Percentiles rank a stretch among this genome's conserved stretches.
Evolutionary conservation across 2,329 filamentous ascomycete species (phyloP).

Genomic region (Ascochyta fabae): DNA sequence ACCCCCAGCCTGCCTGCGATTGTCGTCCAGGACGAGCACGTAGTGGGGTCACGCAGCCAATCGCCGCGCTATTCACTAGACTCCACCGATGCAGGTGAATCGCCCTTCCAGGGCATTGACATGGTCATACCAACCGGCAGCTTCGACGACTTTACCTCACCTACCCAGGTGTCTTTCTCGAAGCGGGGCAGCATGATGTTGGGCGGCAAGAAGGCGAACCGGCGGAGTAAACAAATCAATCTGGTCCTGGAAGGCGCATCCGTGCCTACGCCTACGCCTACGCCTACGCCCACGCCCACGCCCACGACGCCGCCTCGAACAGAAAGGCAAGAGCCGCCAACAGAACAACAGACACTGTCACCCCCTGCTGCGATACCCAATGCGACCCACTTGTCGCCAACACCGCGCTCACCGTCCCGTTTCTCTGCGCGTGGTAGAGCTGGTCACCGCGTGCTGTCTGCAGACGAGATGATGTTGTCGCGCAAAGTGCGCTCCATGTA

Average conservation of each 20-base stretch:
- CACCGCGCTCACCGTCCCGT: slow-evolving; percentile 47
- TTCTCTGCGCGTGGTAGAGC: slow-evolving; percentile 45
- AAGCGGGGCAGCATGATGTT: slow-evolving; percentile 66
- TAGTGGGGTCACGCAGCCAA: slow-evolving; percentile 18
- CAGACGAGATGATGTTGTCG: slow-evolving; percentile 68
- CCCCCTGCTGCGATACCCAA: slow-evolving; percentile 36
- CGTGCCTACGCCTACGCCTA: slow-evolving; percentile 8
- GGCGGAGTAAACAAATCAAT: slow-evolving; percentile 40
- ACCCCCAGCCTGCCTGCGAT: slow-evolving; percentile 55
- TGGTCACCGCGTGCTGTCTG: slow-evolving; percentile 61
- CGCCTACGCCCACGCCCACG: slow-evolving; percentile 11
- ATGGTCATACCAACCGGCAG: slow-evolving; percentile 62
- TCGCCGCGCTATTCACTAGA: slow-evolving; percentile 21
- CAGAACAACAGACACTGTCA: slow-evolving; percentile 26
- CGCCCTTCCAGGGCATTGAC: slow-evolving; percentile 56
- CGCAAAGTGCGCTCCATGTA: slow-evolving; percentile 70
- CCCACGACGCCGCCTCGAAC: slow-evolving; percentile 7
- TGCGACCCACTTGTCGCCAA: slow-evolving; percentile 34
- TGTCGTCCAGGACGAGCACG: slow-evolving; percentile 51
- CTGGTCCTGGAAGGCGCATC: slow-evolving; percentile 28
- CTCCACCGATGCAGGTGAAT: slow-evolving; percentile 16
- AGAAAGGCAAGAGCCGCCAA: slow-evolving; percentile 22
- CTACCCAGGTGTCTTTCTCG: slow-evolving; percentile 63
- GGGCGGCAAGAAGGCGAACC: slow-evolving; percentile 58
- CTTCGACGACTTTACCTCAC: slow-evolving; percentile 60